Percentiles rank a stretch among this genome's conserved stretches.
Evolutionary conservation across 2,329 filamentous ascomycete species (phyloP).

Genomic region (Talaromyces sp.): DNA sequence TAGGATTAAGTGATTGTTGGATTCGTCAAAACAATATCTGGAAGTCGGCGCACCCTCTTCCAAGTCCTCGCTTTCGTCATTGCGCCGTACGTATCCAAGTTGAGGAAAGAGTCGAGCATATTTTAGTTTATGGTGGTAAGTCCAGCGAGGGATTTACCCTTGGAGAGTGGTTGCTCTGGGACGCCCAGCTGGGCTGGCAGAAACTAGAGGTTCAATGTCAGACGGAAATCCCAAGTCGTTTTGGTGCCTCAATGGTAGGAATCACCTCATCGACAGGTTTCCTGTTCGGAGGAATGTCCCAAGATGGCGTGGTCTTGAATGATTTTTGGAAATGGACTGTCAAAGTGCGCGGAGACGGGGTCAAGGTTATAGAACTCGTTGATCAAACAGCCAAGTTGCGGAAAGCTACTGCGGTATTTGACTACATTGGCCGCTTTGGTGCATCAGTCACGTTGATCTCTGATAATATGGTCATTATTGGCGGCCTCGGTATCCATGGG

Average conservation of each 20-base stretch:
- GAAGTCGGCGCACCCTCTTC: constrained; percentile 60
- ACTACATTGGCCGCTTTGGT: constrained; percentile 42
- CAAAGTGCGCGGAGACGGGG: constrained; percentile 31
- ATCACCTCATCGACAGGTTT: constrained; percentile 50
- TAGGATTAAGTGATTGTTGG: constrained; percentile 70
- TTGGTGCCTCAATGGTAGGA: constrained; percentile 47
- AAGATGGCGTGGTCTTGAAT: constrained; percentile 56
- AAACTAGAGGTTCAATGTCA: constrained; percentile 25
- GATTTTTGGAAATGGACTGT: constrained; percentile 63
- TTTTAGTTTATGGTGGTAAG: constrained; percentile 60
- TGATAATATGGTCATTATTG: constrained; percentile 45
- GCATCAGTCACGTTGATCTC: constrained; percentile 44
- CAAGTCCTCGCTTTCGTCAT: constrained; percentile 69
- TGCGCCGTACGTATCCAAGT: constrained; percentile 48
- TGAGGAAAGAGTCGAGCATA: constrained; percentile 31
- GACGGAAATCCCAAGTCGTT: constrained; percentile 44
- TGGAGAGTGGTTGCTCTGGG: constrained; percentile 52
- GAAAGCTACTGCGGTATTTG: constrained; percentile 21
- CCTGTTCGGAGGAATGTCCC: constrained; percentile 64
- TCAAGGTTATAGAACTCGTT: constrained; percentile 18
- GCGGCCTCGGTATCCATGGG: constrained; percentile 41
- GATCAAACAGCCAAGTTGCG: constrained; percentile 21
- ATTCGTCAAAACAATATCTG: constrained; percentile 58
- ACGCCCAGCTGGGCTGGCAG: constrained; percentile 46
- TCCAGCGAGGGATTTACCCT: constrained; percentile 44